Percentiles rank a stretch among this genome's conserved stretches.
These are phyloP conservation scores for Citrus maxima DNA, from an alignment of 345 rosid genomes.

Conservation along the genomic window DNA sequence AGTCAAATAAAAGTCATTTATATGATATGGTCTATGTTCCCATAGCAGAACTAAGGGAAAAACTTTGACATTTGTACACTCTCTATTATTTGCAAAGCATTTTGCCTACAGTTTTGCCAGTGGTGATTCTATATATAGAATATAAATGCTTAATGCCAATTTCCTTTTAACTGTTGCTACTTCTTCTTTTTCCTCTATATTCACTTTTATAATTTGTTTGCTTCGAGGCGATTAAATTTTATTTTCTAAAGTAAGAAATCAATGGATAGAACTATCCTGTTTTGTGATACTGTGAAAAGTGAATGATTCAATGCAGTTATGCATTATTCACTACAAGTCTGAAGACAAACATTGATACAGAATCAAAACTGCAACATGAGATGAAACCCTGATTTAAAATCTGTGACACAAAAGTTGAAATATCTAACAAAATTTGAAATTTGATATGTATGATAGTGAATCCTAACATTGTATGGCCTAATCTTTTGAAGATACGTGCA, in stretches of 20 bases:
- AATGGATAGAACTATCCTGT: not conserved
- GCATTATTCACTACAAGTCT: too few relatives aligned
- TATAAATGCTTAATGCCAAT: not conserved
- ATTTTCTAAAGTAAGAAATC: not conserved
- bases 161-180: not conserved
- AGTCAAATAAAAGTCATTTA: conserved; percentile 20
- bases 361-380: not conserved
- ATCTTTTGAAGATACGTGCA: too few relatives aligned
- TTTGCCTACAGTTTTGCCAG: not conserved
- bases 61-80: conserved; percentile 21
- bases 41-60: conserved; percentile 62
- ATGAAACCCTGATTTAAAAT: not conserved
- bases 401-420: not conserved
- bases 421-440: too few relatives aligned
- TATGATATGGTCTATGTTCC: conserved; percentile 69
- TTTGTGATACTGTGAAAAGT: not conserved
- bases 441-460: not conserved
- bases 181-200: not conserved
- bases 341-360: not conserved
- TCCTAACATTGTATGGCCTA: too few relatives aligned
- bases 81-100: conserved; percentile 1
- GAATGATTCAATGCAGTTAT: too few relatives aligned
- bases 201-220: not conserved
- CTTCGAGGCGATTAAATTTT: not conserved
- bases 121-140: not conserved